Percentiles rank a stretch among this genome's conserved stretches.
phyloP scores from a whole-genome alignment of 1,284 basidiomycete genomes.

The Boletus subluridellus region DNA sequence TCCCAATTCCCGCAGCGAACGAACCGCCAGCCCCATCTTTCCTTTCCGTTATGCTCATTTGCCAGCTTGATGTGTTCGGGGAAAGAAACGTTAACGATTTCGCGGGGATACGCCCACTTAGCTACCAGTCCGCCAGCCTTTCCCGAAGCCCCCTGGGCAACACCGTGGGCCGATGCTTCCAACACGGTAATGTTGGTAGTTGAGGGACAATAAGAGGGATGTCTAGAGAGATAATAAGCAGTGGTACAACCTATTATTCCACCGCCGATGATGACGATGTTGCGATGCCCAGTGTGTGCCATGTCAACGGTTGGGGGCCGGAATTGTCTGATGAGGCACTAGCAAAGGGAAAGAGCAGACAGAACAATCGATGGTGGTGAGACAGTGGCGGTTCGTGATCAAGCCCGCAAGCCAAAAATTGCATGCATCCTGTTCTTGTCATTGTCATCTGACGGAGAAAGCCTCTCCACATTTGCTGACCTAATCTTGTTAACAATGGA shows the following conservation, averaged over 20 bases:
- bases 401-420: neutral
- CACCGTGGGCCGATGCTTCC: constrained; percentile 69
- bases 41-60: constrained; percentile 63
- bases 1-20: constrained; percentile 67
- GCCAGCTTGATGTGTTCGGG: constrained; percentile 78
- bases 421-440: neutral
- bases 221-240: constrained; percentile 74
- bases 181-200: constrained; percentile 60
- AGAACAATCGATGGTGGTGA: neutral
- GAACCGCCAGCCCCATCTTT: constrained; percentile 81
- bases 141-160: constrained; percentile 77
- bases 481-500: neutral
- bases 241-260: constrained; percentile 82
- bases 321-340: neutral
- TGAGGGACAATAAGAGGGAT: constrained; percentile 44
- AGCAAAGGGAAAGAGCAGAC: neutral
- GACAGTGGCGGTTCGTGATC: neutral
- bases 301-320: constrained; percentile 5
- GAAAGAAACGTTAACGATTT: constrained; percentile 77
- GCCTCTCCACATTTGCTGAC: constrained; percentile 2
- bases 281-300: constrained; percentile 16
- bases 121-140: constrained; percentile 94
- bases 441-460: neutral
- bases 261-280: constrained; percentile 51
- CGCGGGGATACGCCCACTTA: constrained; percentile 72